Base-by-base conservation (phyloP, 306 rosid species). In the Begonia loranthoides region DNA sequence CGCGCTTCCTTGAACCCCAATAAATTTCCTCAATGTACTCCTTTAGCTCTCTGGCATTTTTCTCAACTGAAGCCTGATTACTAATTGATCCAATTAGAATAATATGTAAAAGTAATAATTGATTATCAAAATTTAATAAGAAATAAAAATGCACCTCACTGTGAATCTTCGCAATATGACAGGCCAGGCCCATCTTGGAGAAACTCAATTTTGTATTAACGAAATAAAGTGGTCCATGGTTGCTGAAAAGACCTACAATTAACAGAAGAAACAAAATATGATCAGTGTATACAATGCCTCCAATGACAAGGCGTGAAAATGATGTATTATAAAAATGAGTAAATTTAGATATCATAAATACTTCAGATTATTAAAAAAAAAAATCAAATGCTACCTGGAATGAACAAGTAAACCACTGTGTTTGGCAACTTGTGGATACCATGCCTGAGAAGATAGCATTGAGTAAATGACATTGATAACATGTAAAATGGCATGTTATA, bases 91-190 rank as follows among this genome's bases (percentile, higher is more conserved):
- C 16, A 59, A 55, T 74, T 62, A 72, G 75, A 59, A 51, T 21
- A 17, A 50, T 16, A 36, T 43, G 33, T 19, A 60, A 17, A 50
- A 49, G 12, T 49, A 4, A 49, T 49, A 49, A 2, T 28, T 15
- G 24, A 49, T 17, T 28, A 28, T 36, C 33, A 22, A 22, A 15
- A 17, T 39, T 41, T 47, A 38, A 10, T 28, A 10, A 13, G 10
- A 13, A 51, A 59, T 33, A 2, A 52, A 28, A 19, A 58, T 39
- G 65, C 80, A 92, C 99, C 96, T 92, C 96, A 8, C 99, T 83
- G 55, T 92, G 99, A 75, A 92, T 92, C 83, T 86, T 92, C 45
- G 96, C 99, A 50, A 92, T 92, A 67, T 92, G 94, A 73, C 99
- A 92, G 15, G 82, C 63, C 66, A 92, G 73, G 56, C 99, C 99